These are phyloP conservation scores for Priceomyces melissophilus DNA, from an alignment of 805 yeast genomes.

Conservation along the genomic window DNA sequence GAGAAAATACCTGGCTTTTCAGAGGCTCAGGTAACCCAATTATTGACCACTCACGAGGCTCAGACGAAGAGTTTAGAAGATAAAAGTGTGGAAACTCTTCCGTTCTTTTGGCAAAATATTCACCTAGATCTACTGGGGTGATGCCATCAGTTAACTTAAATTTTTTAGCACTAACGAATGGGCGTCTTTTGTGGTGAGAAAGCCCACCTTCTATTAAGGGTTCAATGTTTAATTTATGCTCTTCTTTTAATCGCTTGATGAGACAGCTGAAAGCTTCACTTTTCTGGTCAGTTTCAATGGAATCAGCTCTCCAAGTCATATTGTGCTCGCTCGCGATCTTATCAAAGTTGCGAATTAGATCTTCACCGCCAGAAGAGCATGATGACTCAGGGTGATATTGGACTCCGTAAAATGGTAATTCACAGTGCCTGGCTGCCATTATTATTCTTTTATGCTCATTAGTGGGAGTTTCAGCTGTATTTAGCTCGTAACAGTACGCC, in stretches of 20 bases:
- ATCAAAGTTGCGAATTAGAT: constrained; percentile 64
- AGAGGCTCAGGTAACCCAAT: constrained; percentile 62
- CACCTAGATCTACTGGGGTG: constrained; percentile 51
- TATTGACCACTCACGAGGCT: constrained; percentile 86
- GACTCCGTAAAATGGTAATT: constrained; percentile 80
- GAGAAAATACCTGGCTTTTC: constrained; percentile 51
- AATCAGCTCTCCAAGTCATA: constrained; percentile 10
- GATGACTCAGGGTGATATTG: constrained; percentile 98
- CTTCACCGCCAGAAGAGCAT: constrained; percentile 67
- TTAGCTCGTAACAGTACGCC: constrained; percentile 53
- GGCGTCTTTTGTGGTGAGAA: constrained; percentile 4
- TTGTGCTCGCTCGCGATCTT: constrained; percentile 38
- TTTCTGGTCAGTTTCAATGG: constrained; percentile 1
- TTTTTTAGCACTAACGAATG: constrained; percentile 11
- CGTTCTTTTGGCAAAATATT: constrained; percentile 27
- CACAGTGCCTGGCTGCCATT: constrained; percentile 74
- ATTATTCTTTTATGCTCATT: constrained; percentile 34
- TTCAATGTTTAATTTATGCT: constrained; percentile 20
- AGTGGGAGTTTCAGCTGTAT: constrained; percentile 18
- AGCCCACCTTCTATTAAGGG: constrained; percentile 12
- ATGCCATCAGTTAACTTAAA: constrained; percentile 13
- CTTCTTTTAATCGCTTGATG: constrained; percentile 7
- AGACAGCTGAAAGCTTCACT: constrained; percentile 1
- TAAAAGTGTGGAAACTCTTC: constrained; percentile 46
- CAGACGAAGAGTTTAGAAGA: constrained; percentile 71